Percentiles rank a stretch among this genome's conserved stretches.
Conservation (phyloP, 148 eudicot genomes). For the Polygonum maritimum region DNA sequence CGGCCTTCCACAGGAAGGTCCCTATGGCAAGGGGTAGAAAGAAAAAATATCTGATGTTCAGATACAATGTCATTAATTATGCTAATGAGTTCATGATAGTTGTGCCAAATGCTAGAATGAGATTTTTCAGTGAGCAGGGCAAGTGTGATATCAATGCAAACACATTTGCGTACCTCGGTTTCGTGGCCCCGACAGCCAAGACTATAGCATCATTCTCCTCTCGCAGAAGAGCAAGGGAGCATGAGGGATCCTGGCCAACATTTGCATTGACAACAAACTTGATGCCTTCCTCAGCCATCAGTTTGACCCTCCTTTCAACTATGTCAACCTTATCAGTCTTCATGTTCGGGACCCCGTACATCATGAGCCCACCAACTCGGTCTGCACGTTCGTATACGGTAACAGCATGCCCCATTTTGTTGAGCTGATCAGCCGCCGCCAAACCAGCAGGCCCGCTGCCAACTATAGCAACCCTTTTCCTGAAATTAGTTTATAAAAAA, state of each 20-base stretch:
- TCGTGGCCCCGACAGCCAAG: slow-evolving; percentile 91
- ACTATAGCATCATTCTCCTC: slow-evolving; percentile 75
- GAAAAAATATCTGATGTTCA: too few species aligned
- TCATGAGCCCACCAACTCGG: slow-evolving; percentile 95
- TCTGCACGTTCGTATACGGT: slow-evolving; percentile 93
- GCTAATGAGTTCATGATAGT: too few species aligned
- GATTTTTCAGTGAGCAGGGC: slow-evolving; percentile 49
- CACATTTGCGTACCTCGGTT: slow-evolving; percentile 55
- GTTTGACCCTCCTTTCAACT: slow-evolving; percentile 83
- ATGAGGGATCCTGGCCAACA: slow-evolving; percentile 72
- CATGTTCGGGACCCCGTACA: slow-evolving; percentile 99
- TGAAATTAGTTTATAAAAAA: slow-evolving; percentile 18
- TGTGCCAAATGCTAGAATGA: slow-evolving; percentile 51
- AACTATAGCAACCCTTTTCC: slow-evolving; percentile 69
- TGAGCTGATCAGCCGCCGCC: slow-evolving; percentile 95
- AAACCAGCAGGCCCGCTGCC: slow-evolving; percentile 96
- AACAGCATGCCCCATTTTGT: slow-evolving; percentile 81
- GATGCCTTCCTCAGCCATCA: slow-evolving; percentile 81
- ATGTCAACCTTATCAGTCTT: slow-evolving; percentile 81
- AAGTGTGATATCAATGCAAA: slow-evolving; percentile 38
- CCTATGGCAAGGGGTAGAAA: slow-evolving; percentile 24
- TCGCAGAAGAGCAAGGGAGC: slow-evolving; percentile 56
- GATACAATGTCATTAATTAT: too few species aligned
- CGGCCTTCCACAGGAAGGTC: slow-evolving; percentile 95
- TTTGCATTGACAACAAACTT: slow-evolving; percentile 82